phyloP scores from a whole-genome alignment of 2,329 filamentous ascomycete genomes.

The Penicillium sp. region DNA sequence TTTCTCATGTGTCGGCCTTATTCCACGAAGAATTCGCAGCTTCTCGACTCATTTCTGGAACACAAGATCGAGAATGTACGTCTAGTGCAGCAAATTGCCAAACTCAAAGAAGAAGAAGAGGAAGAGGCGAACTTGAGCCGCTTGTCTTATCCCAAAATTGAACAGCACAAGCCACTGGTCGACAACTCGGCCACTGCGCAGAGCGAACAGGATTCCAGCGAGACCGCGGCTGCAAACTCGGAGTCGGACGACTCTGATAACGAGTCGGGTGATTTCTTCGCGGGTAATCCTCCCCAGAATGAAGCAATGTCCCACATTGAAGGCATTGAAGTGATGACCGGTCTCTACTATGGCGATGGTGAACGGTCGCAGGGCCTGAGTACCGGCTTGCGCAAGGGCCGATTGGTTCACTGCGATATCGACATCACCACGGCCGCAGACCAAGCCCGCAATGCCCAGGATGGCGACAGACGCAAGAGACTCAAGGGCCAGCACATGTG shows the following conservation, averaged over 20 bases:
- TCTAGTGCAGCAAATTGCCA: constrained; percentile 73
- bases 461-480: constrained; percentile 75
- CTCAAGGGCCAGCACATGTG: constrained; percentile 92
- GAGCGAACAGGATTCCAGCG: constrained; percentile 32
- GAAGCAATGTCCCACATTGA: constrained; percentile 73
- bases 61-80: constrained; percentile 96
- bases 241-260: constrained; percentile 30
- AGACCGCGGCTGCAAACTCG: constrained; percentile 29
- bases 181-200: constrained; percentile 25
- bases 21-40: constrained; percentile 75
- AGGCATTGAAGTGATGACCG: constrained; percentile 88
- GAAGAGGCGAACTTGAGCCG: constrained; percentile 67
- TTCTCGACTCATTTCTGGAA: constrained; percentile 89
- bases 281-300: constrained; percentile 78
- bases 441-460: constrained; percentile 49
- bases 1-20: constrained; percentile 92
- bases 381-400: constrained; percentile 74
- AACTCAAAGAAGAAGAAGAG: constrained; percentile 77
- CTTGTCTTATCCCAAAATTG: constrained; percentile 47
- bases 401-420: constrained; percentile 75
- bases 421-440: constrained; percentile 79
- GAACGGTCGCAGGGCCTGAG: constrained; percentile 84
- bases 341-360: constrained; percentile 78
- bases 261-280: constrained; percentile 66
- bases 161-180: constrained; percentile 3